phyloP scores from a whole-genome alignment of 805 yeast genomes.

The Candida krabiensis region DNA sequence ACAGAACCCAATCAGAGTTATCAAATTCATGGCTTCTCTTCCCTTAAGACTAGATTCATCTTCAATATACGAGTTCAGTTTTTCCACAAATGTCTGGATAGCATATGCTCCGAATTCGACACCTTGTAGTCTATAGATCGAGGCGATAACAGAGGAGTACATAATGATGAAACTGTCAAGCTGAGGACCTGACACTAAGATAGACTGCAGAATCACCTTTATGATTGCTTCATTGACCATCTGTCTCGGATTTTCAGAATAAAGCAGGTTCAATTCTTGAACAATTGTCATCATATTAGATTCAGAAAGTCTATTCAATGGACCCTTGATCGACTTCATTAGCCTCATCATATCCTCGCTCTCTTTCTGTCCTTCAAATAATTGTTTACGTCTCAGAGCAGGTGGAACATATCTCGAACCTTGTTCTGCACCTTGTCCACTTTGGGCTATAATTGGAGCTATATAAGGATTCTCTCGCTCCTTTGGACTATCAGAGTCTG shows the following conservation, averaged over 20 bases:
- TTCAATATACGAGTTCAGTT: slow-evolving; percentile 47
- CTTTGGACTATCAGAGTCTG: slow-evolving; percentile 26
- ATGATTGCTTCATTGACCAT: slow-evolving; percentile 73
- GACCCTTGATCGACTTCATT: slow-evolving; percentile 71
- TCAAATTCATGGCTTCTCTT: slow-evolving; percentile 49
- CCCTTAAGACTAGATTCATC: slow-evolving; percentile 26
- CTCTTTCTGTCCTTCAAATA: slow-evolving; percentile 33
- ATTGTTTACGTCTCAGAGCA: slow-evolving; percentile 62
- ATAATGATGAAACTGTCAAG: slow-evolving; percentile 77
- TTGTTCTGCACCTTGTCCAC: slow-evolving; percentile 20
- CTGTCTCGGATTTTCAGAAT: slow-evolving; percentile 69
- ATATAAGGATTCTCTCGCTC: slow-evolving; percentile 73
- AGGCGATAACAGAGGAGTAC: slow-evolving; percentile 74
- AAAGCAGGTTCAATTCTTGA: slow-evolving; percentile 64
- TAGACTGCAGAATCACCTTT: slow-evolving; percentile 60
- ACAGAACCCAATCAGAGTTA: slow-evolving; percentile 73
- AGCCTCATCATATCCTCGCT: slow-evolving; percentile 51
- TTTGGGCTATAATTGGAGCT: slow-evolving; percentile 46
- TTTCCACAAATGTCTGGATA: slow-evolving; percentile 76
- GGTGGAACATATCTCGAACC: slow-evolving; percentile 78
- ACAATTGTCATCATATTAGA: slow-evolving; percentile 74
- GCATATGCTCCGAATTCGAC: slow-evolving; percentile 87
- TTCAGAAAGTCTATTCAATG: slow-evolving; percentile 86
- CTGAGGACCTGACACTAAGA: slow-evolving; percentile 61
- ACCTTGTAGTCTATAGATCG: slow-evolving; percentile 78